These are phyloP conservation scores for Boletus speciosus DNA, from an alignment of 768 basidiomycete species.

Conservation along the genomic window DNA sequence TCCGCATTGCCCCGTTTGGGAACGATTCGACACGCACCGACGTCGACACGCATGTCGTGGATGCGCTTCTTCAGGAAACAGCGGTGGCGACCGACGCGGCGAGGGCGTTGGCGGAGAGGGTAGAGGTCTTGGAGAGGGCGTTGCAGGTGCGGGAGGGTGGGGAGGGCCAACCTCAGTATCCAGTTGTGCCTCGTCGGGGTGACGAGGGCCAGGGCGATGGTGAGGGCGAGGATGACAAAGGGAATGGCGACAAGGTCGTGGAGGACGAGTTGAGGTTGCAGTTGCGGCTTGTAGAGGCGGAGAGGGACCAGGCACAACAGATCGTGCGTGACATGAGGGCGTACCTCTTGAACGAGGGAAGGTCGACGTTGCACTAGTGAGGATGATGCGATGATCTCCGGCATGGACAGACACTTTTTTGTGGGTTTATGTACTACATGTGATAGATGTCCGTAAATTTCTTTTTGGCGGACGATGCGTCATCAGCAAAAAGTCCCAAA, in stretches of 20 bases:
- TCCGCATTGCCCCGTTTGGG: conserved; percentile 4
- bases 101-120: conserved; percentile 21
- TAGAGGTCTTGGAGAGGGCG: conserved; percentile 21
- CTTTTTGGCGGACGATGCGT: neutral
- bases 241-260: neutral
- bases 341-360: conserved; percentile 13
- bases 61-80: conserved; percentile 17
- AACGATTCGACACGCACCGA: neutral
- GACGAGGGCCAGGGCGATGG: neutral
- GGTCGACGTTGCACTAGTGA: neutral
- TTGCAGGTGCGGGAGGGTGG: conserved; percentile 3
- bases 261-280: conserved; percentile 11
- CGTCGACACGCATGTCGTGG: conserved; percentile 9
- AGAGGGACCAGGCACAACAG: conserved; percentile 18
- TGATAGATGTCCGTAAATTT: neutral
- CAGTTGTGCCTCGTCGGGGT: neutral
- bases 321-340: conserved; percentile 16
- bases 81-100: conserved; percentile 14
- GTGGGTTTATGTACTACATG: neutral
- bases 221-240: neutral
- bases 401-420: neutral
- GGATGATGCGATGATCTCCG: neutral
- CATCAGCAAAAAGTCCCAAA: neutral
- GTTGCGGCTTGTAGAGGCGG: conserved; percentile 14
- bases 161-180: neutral